phyloP scores from a whole-genome alignment of 2,329 filamentous ascomycete genomes.

The Dactylellina parvicollis region DNA sequence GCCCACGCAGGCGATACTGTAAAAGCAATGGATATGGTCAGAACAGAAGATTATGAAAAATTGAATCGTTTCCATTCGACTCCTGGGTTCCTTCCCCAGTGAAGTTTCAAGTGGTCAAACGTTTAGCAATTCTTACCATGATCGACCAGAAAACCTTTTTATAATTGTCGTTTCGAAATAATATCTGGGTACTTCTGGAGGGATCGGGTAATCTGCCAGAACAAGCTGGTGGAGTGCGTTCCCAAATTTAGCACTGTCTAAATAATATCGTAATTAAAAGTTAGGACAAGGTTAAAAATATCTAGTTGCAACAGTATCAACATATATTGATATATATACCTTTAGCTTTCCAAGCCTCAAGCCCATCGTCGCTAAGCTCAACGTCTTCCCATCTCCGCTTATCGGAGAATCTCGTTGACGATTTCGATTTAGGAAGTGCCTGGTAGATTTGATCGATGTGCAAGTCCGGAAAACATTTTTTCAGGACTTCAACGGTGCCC shows the following conservation, averaged over 20 bases:
- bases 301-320: neutral
- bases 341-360: neutral
- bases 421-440: neutral
- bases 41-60: too few species aligned
- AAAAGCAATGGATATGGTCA: neutral
- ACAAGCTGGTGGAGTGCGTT: neutral
- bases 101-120: too few species aligned
- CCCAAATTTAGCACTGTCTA: neutral
- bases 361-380: neutral
- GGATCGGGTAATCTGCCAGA: slow-evolving; percentile 1
- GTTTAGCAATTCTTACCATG: too few species aligned
- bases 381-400: neutral
- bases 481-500: neutral
- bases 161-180: neutral
- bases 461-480: neutral
- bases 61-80: too few species aligned
- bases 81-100: too few species aligned
- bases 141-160: neutral
- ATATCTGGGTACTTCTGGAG: neutral
- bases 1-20: neutral
- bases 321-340: neutral
- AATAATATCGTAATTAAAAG: neutral
- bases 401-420: neutral
- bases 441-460: neutral
- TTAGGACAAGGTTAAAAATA: neutral